Percentiles rank a stretch among this genome's conserved stretches.
phyloP scores from a whole-genome alignment of 805 yeast genomes.

The Ascoidea rubescens region DNA sequence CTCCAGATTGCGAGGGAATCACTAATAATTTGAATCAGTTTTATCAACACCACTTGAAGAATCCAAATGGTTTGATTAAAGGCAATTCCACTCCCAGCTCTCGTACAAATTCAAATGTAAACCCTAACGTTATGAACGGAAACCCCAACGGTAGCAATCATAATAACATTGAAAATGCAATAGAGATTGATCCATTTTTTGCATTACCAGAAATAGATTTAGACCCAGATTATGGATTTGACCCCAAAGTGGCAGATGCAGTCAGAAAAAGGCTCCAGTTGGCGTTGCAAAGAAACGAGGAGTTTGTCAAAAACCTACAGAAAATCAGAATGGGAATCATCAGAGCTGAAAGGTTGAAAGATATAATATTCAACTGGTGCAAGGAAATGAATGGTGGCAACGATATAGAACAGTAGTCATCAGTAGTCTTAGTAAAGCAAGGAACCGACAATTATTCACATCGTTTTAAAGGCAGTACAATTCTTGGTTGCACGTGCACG shows the following conservation, averaged over 20 bases:
- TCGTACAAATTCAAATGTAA: too few relatives aligned
- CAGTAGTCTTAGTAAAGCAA: too few relatives aligned
- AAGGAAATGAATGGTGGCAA: constrained; percentile 64
- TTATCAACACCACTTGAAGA: constrained; percentile 4
- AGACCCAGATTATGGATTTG: constrained; percentile 38
- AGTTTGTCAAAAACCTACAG: constrained; percentile 69
- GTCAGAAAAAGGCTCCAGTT: constrained; percentile 65
- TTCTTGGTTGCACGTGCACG: too few relatives aligned
- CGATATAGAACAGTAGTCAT: constrained; percentile 20
- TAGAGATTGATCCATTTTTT: constrained; percentile 48
- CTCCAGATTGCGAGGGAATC: not conserved
- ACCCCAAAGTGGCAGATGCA: constrained; percentile 47
- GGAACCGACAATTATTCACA: too few relatives aligned
- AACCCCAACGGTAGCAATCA: constrained; percentile 9
- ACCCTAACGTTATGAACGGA: constrained; percentile 12
- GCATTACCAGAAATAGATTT: constrained; percentile 36
- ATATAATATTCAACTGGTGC: constrained; percentile 69
- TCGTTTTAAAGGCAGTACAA: too few relatives aligned
- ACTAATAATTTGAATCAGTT: not conserved
- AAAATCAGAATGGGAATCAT: constrained; percentile 62
- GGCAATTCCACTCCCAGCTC: too few relatives aligned
- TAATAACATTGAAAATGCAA: constrained; percentile 13
- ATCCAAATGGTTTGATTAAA: not conserved
- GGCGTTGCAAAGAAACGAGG: constrained; percentile 72
- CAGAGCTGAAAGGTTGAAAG: constrained; percentile 63